Conservation (phyloP, 768 basidiomycete species). For the Mycena belliarum region DNA sequence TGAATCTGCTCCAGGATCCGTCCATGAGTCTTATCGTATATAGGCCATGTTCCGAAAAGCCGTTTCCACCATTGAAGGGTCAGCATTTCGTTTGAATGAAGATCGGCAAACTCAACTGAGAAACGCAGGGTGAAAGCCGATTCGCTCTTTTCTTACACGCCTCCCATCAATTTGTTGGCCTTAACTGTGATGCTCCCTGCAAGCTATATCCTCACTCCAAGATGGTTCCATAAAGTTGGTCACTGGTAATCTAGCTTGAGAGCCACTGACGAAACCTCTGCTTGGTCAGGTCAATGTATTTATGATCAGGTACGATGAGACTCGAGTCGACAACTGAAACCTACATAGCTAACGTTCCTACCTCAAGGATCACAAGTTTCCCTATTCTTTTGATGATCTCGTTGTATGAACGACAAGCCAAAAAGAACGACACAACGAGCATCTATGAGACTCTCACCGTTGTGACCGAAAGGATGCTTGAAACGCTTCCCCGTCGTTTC, state of each 20-base stretch:
- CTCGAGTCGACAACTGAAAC: background rate
- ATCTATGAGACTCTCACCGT: slow-evolving; percentile 75
- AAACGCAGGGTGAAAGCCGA: slow-evolving; percentile 77
- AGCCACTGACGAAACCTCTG: background rate
- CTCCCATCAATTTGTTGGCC: slow-evolving; percentile 89
- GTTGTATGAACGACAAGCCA: slow-evolving; percentile 84
- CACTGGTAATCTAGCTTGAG: no score
- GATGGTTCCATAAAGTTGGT: slow-evolving; percentile 94
- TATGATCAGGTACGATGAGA: slow-evolving; percentile 75
- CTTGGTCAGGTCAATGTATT: slow-evolving; percentile 75
- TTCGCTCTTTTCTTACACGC: slow-evolving; percentile 90
- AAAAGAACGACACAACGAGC: slow-evolving; percentile 59
- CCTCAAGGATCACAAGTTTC: slow-evolving; percentile 71
- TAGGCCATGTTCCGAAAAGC: slow-evolving; percentile 95
- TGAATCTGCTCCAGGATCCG: background rate
- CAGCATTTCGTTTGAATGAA: slow-evolving; percentile 17
- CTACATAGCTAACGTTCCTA: background rate
- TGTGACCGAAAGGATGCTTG: slow-evolving; percentile 67
- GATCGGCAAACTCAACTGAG: background rate
- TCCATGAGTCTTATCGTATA: background rate
- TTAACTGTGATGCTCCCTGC: slow-evolving; percentile 85
- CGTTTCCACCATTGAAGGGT: slow-evolving; percentile 94
- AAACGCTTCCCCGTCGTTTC: slow-evolving; percentile 73
- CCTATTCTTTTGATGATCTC: slow-evolving; percentile 82
- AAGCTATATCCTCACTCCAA: slow-evolving; percentile 82